phyloP scores from a whole-genome alignment of 495 filamentous ascomycete species.

The Friedmanniomyces endolithicus region DNA sequence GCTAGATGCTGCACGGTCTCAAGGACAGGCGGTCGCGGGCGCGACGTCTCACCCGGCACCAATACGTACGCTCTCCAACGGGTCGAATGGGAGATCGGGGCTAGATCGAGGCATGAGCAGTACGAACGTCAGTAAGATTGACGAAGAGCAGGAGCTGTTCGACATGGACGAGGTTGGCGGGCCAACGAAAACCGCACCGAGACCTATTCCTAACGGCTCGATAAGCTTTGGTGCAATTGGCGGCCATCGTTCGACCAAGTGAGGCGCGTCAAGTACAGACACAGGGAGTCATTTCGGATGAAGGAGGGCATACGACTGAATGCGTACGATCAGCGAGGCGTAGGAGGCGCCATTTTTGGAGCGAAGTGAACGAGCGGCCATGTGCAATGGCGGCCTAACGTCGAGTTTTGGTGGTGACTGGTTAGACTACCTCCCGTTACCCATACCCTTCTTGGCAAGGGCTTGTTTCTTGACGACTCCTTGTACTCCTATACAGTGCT shows the following conservation, averaged over 20 bases:
- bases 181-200: neutral
- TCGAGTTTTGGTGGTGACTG: too few species aligned
- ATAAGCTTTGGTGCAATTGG: conserved; percentile 13
- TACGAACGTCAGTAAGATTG: conserved; percentile 26
- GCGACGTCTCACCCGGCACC: conserved; percentile 6
- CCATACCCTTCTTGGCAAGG: too few species aligned
- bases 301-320: neutral
- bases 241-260: conserved; percentile 8
- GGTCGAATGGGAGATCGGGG: conserved; percentile 14
- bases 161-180: conserved; percentile 29
- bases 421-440: neutral
- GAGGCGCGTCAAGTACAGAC: neutral
- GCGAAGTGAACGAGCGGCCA: neutral
- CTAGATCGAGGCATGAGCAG: conserved; percentile 28
- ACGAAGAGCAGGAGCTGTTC: conserved; percentile 31
- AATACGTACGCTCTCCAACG: conserved; percentile 8
- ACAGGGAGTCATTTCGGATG: neutral
- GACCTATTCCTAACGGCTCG: conserved; percentile 8
- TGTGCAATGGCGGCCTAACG: neutral
- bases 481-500: neutral
- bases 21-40: neutral
- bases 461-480: neutral
- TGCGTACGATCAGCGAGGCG: conserved; percentile 2
- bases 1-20: conserved; percentile 17
- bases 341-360: conserved; percentile 1